Evolutionary conservation across 306 rosid species (phyloP).

Genomic region (Spatholobus suberectus): DNA sequence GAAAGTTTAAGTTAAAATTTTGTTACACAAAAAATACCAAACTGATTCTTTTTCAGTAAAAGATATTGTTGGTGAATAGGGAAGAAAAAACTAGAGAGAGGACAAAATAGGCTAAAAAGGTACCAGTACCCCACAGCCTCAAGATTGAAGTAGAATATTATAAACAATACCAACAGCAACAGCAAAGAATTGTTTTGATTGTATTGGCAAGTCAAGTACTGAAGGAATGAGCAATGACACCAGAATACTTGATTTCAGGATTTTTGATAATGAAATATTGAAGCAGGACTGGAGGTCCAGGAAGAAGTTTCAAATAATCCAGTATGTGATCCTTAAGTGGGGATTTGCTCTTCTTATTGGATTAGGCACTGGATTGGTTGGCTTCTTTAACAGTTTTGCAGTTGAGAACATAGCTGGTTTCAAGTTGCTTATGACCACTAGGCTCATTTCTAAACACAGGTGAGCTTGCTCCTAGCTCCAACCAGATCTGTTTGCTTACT

Average conservation of each 20-base stretch:
- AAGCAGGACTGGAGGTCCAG: slow-evolving; percentile 92
- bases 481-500: neutral
- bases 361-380: slow-evolving; percentile 80
- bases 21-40: neutral
- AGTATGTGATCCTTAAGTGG: slow-evolving; percentile 86
- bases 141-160: neutral
- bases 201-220: neutral
- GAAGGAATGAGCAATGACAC: slow-evolving; percentile 27
- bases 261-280: slow-evolving; percentile 79
- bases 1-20: neutral
- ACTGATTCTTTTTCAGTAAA: neutral
- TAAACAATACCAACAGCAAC: neutral
- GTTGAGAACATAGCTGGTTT: slow-evolving; percentile 90
- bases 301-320: slow-evolving; percentile 66
- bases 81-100: neutral
- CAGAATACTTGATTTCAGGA: slow-evolving; percentile 60
- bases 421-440: slow-evolving; percentile 65
- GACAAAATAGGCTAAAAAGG: neutral
- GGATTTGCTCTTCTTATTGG: slow-evolving; percentile 85
- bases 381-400: slow-evolving; percentile 75
- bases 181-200: neutral
- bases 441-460: slow-evolving; percentile 69
- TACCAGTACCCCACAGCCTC: neutral
- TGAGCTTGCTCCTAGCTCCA: slow-evolving; percentile 43
- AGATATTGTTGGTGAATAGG: neutral